Conservation (phyloP, 345 rosid species). For the Eucalyptus erythrocorys region DNA sequence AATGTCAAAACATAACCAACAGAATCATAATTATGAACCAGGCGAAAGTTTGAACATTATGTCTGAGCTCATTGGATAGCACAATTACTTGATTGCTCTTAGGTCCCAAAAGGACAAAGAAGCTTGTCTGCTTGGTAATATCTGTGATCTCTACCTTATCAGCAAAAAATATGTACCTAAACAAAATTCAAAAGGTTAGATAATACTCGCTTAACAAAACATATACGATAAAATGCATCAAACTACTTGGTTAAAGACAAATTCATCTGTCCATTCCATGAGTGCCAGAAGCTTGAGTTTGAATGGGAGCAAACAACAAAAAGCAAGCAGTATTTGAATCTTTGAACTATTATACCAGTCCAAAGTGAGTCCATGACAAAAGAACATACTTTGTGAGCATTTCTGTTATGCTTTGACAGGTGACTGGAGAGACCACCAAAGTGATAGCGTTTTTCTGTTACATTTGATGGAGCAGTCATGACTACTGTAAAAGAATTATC, state of each 20-base stretch:
- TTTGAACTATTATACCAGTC: neutral
- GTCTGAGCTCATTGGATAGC: neutral
- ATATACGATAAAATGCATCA: fast-evolving
- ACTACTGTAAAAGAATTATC: neutral
- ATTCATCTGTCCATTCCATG: neutral
- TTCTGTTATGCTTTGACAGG: conserved; percentile 41
- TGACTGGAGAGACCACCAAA: conserved; percentile 57
- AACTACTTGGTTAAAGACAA: neutral
- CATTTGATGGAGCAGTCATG: neutral
- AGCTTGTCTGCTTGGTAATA: conserved; percentile 70
- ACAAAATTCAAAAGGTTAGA: neutral
- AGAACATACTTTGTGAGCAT: conserved; percentile 63
- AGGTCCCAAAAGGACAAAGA: conserved; percentile 62
- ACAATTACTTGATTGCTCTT: conserved; percentile 47
- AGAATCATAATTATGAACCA: neutral
- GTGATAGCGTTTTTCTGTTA: conserved; percentile 68
- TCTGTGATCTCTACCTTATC: conserved; percentile 83
- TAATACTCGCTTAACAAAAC: neutral
- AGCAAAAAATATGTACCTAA: conserved; percentile 75
- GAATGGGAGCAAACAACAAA: neutral
- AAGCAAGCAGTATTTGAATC: neutral
- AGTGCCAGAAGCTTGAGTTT: neutral
- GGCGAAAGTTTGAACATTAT: neutral
- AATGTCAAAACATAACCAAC: neutral
- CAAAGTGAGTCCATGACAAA: neutral